Conservation (phyloP, 441 rosid genomes). For the Melastoma candidum region DNA sequence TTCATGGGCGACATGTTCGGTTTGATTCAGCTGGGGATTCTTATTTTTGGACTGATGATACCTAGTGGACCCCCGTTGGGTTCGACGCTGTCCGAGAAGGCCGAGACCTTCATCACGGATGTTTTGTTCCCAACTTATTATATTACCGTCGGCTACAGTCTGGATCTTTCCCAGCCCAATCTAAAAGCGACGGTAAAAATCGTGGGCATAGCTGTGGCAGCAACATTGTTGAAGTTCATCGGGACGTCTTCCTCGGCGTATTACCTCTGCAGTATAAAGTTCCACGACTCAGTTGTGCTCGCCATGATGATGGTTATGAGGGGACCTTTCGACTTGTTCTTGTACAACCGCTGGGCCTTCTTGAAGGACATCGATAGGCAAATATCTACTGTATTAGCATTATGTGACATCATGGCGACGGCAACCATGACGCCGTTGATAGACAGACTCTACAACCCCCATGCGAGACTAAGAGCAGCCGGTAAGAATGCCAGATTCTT, state of each 20-base stretch:
- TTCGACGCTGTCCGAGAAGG: slow-evolving; percentile 9
- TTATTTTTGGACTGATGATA: slow-evolving; percentile 16
- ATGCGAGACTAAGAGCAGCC: neutral
- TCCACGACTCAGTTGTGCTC: slow-evolving; percentile 6
- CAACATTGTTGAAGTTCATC: slow-evolving; percentile 2
- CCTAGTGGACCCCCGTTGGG: slow-evolving; percentile 27
- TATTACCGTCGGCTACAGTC: slow-evolving; percentile 7
- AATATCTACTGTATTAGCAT: neutral
- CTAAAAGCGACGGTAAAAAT: neutral
- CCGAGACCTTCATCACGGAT: slow-evolving; percentile 9
- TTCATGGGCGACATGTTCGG: slow-evolving; percentile 5
- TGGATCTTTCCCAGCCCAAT: neutral
- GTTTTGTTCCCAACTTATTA: slow-evolving; percentile 16
- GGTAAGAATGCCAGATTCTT: slow-evolving; percentile 6
- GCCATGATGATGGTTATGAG: slow-evolving; percentile 13
- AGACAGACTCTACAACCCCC: slow-evolving; percentile 12
- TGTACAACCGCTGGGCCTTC: slow-evolving; percentile 3
- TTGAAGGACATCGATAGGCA: slow-evolving; percentile 3
- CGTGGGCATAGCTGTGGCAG: neutral
- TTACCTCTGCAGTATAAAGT: neutral
- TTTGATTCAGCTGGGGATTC: neutral
- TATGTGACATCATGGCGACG: neutral
- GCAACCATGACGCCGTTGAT: slow-evolving; percentile 8
- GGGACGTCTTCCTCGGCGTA: neutral
- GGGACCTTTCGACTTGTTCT: slow-evolving; percentile 11